Evolutionary conservation across 176 grass and related monocot genomes (phyloP).

Genomic region (Phragmites australis): DNA sequence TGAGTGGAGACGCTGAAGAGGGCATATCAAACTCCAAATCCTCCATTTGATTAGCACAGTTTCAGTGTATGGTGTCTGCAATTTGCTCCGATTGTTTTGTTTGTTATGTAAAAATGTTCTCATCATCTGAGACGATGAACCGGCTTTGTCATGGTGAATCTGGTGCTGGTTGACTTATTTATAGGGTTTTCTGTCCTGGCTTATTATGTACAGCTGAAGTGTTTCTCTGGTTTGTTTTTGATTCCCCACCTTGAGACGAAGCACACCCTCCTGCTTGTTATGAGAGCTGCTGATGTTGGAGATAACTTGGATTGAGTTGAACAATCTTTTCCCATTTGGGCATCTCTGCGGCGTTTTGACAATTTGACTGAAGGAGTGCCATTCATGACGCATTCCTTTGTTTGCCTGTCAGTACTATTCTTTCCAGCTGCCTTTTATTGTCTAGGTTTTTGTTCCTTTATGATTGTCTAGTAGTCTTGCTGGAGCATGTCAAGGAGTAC

Average conservation of each 20-base stretch:
- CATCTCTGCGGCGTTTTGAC: constrained; percentile 11
- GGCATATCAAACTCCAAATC: not conserved
- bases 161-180: constrained; percentile 45
- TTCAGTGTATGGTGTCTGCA: constrained; percentile 25
- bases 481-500: no score
- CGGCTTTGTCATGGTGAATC: constrained; percentile 45
- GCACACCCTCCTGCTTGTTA: constrained; percentile 19
- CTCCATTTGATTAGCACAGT: constrained; percentile 10
- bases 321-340: constrained; percentile 32
- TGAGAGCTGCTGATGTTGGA: constrained; percentile 52
- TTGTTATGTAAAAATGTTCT: constrained; percentile 65
- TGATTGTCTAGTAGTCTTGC: no score
- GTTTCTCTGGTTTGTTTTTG: constrained; percentile 36
- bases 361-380: not conserved
- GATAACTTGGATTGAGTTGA: constrained; percentile 38
- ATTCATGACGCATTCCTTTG: constrained; percentile 1
- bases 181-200: constrained; percentile 57
- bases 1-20: constrained; percentile 83
- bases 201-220: constrained; percentile 77
- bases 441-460: no score
- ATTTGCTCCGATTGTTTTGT: constrained; percentile 56
- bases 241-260: not conserved
- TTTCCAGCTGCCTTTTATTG: not conserved
- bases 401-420: not conserved
- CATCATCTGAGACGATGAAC: constrained; percentile 5